A percentile compares a stretch with the other conserved stretches of the same genome.
Conservation (phyloP, 2,329 filamentous ascomycete species). For the Aspergillus fumigatus region DNA sequence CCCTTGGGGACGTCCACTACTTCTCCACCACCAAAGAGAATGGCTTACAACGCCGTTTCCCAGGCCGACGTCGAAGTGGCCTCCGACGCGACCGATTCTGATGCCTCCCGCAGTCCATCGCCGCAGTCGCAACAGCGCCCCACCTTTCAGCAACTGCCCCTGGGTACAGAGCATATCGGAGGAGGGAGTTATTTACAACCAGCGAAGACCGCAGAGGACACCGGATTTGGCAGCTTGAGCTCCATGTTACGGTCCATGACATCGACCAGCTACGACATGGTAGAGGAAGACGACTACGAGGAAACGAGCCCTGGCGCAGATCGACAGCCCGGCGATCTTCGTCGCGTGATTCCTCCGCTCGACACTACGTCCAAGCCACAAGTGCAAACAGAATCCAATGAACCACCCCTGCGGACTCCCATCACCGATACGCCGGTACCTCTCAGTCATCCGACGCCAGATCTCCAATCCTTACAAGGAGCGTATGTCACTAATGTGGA, state of each 20-base stretch:
- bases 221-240: constrained; percentile 21
- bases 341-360: constrained; percentile 25
- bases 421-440: constrained; percentile 39
- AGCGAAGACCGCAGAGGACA: constrained; percentile 24
- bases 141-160: constrained; percentile 27
- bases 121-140: constrained; percentile 17
- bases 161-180: constrained; percentile 30
- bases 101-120: constrained; percentile 30
- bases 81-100: constrained; percentile 33
- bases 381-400: constrained; percentile 1
- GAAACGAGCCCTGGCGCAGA: constrained; percentile 25
- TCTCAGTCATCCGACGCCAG: constrained; percentile 46
- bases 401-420: constrained; percentile 31
- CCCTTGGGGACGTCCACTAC: background rate
- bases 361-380: constrained; percentile 16
- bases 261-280: constrained; percentile 41
- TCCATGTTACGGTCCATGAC: constrained; percentile 37
- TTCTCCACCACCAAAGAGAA: constrained; percentile 16
- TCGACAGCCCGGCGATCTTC: constrained; percentile 21
- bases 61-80: constrained; percentile 38
- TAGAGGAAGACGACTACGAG: constrained; percentile 46
- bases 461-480: constrained; percentile 47
- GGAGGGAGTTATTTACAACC: constrained; percentile 23
- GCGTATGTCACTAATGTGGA: constrained; percentile 49
- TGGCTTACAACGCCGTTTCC: constrained; percentile 43